Percentiles rank a stretch among this genome's conserved stretches.
Conservation (phyloP, 2,329 filamentous ascomycete species). For the Microdochium bolleyi region DNA sequence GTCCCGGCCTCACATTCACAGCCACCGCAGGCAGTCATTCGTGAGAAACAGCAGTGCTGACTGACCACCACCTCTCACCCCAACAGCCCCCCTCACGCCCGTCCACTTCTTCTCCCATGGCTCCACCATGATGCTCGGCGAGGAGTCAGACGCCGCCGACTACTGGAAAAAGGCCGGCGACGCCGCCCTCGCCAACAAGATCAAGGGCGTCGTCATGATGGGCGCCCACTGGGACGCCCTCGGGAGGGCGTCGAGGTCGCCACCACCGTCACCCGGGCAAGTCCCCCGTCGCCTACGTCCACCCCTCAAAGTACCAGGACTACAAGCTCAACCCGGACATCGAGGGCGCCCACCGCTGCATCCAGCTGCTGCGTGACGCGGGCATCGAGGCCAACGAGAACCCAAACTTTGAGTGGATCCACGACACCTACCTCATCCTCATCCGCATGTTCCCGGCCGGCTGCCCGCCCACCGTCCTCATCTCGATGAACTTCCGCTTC, state of each 20-base stretch:
- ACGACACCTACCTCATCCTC: conserved; percentile 62
- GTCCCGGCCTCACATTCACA: too few relatives aligned
- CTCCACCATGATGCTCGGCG: conserved; percentile 65
- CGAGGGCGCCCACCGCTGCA: conserved; percentile 21
- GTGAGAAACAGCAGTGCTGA: too few relatives aligned
- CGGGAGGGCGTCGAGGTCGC: conserved; percentile 51
- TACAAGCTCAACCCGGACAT: conserved; percentile 52
- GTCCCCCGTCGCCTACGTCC: conserved; percentile 58
- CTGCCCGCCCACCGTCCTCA: conserved; percentile 58
- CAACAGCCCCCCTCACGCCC: conserved; percentile 31
- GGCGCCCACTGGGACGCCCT: conserved; percentile 59
- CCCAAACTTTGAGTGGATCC: conserved; percentile 59
- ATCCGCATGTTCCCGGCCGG: conserved; percentile 60
- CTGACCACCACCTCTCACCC: too few relatives aligned
- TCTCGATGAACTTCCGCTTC: conserved; percentile 27
- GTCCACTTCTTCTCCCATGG: conserved; percentile 65
- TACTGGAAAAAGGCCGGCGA: conserved; percentile 62
- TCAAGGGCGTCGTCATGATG: conserved; percentile 61
- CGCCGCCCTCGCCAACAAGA: conserved; percentile 47
- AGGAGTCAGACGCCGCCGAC: conserved; percentile 50
- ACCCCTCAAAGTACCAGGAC: conserved; percentile 55
- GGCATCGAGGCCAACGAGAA: conserved; percentile 49
- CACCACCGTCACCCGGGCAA: conserved; percentile 53
- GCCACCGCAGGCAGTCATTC: too few relatives aligned
- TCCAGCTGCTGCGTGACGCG: conserved; percentile 33